Percentiles rank a stretch among this genome's conserved stretches.
phyloP scores from a whole-genome alignment of 805 yeast genomes.

The Candida pini region DNA sequence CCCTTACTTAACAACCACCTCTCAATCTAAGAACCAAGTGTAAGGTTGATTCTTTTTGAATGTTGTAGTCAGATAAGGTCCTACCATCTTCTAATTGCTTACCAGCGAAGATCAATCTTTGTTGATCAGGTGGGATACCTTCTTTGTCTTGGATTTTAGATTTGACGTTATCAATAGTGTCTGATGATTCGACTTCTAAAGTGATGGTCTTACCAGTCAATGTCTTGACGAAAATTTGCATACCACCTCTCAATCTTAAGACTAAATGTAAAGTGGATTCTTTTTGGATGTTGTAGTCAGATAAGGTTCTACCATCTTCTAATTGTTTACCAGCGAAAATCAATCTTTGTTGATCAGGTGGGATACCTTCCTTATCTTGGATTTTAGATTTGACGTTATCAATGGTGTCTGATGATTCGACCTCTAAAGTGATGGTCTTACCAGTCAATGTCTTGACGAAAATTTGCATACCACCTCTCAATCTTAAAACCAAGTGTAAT shows the following conservation, averaged over 20 bases:
- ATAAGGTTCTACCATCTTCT: slow-evolving; percentile 92
- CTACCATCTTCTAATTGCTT: slow-evolving; percentile 99
- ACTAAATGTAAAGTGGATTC: slow-evolving; percentile 96
- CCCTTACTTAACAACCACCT: slow-evolving; percentile 82
- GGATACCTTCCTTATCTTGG: slow-evolving; percentile 96
- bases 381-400: slow-evolving; percentile 96
- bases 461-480: slow-evolving; percentile 81
- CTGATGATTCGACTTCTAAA: slow-evolving; percentile 97
- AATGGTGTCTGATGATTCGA: slow-evolving; percentile 95
- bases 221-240: slow-evolving; percentile 58
- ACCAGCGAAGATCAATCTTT: slow-evolving; percentile 99
- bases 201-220: slow-evolving; percentile 91
- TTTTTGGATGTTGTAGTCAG: slow-evolving; percentile 98
- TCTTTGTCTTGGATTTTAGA: slow-evolving; percentile 98
- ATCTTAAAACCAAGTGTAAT: slow-evolving; percentile 75
- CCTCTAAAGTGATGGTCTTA: slow-evolving; percentile 81
- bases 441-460: slow-evolving; percentile 54
- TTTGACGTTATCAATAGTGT: slow-evolving; percentile 98
- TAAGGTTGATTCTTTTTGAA: slow-evolving; percentile 97
- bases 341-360: slow-evolving; percentile 96
- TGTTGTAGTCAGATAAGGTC: slow-evolving; percentile 98
- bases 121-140: slow-evolving; percentile 99
- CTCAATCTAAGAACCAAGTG: slow-evolving; percentile 96
- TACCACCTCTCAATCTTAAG: slow-evolving; percentile 96
- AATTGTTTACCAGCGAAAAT: slow-evolving; percentile 97